phyloP scores from a whole-genome alignment of 768 basidiomycete genomes.

The Termitomyces titanicus region DNA sequence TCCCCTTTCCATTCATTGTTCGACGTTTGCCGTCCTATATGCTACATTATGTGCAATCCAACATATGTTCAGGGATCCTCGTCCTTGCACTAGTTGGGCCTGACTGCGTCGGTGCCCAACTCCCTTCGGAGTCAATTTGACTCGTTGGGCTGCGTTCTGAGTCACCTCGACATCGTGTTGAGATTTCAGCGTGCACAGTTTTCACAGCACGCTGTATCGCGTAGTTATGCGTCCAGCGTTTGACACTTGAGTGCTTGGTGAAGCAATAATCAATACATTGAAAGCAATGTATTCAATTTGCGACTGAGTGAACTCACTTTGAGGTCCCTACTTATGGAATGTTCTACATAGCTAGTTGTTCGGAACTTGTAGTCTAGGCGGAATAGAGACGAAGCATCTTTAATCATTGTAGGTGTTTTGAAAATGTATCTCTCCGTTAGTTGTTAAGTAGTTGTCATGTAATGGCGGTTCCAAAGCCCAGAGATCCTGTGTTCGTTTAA shows the following conservation, averaged over 20 bases:
- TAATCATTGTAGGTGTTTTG: too few relatives aligned
- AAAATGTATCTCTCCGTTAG: too few relatives aligned
- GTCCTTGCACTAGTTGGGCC: slow-evolving; percentile 8
- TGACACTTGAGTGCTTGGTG: background rate
- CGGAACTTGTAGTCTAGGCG: too few relatives aligned
- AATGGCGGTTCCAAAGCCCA: too few relatives aligned
- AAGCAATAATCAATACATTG: too few relatives aligned
- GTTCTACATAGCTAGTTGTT: too few relatives aligned
- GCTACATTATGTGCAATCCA: slow-evolving; percentile 18
- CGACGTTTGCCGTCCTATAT: slow-evolving; percentile 3
- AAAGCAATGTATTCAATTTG: too few relatives aligned
- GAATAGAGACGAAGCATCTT: too few relatives aligned
- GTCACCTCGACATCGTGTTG: slow-evolving; percentile 10
- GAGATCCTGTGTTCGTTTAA: too few relatives aligned
- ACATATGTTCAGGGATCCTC: slow-evolving; percentile 13
- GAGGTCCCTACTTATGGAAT: too few relatives aligned
- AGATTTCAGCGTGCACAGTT: background rate
- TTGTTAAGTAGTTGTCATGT: too few relatives aligned
- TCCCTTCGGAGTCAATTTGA: slow-evolving; percentile 5
- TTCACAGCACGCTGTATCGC: background rate
- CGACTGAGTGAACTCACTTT: too few relatives aligned
- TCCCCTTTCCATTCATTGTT: background rate
- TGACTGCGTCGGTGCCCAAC: background rate
- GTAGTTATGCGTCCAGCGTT: background rate
- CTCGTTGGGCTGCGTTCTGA: slow-evolving; percentile 10